Evolutionary conservation across 2,329 filamentous ascomycete species (phyloP).

Genomic region (Xylaria sp.): DNA sequence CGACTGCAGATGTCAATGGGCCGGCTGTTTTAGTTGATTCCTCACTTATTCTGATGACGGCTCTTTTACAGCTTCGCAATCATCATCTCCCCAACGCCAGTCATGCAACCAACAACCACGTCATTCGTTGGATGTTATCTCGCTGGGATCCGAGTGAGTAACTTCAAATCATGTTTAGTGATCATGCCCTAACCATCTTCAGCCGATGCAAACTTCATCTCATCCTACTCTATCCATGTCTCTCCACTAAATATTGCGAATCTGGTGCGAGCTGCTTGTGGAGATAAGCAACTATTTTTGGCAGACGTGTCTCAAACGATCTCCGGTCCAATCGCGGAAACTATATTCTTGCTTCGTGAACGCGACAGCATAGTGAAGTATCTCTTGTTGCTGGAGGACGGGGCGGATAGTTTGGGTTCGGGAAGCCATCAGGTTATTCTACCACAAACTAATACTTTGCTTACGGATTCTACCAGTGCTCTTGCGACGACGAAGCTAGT

Average conservation of each 20-base stretch:
- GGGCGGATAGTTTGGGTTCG: slow-evolving; percentile 27
- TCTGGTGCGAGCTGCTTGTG: slow-evolving; percentile 76
- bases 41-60: slow-evolving; percentile 76
- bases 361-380: slow-evolving; percentile 62
- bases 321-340: slow-evolving; percentile 61
- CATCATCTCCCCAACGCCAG: slow-evolving; percentile 75
- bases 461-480: slow-evolving; percentile 51
- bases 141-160: slow-evolving; percentile 82
- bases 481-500: slow-evolving; percentile 61
- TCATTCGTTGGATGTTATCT: slow-evolving; percentile 83
- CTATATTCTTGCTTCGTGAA: slow-evolving; percentile 58
- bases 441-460: slow-evolving; percentile 37
- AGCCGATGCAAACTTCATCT: slow-evolving; percentile 76
- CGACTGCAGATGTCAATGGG: slow-evolving; percentile 82
- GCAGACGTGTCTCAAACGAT: slow-evolving; percentile 51
- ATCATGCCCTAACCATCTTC: slow-evolving; percentile 37
- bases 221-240: slow-evolving; percentile 70
- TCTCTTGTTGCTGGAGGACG: slow-evolving; percentile 62
- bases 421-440: slow-evolving; percentile 15
- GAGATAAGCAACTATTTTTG: slow-evolving; percentile 54
- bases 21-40: slow-evolving; percentile 83
- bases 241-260: slow-evolving; percentile 73
- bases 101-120: slow-evolving; percentile 73
- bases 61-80: slow-evolving; percentile 73
- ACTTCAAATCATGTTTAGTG: slow-evolving; percentile 20